Evolutionary conservation across 805 yeast species (phyloP).

Genomic region (Scheffersomyces spartinae): DNA sequence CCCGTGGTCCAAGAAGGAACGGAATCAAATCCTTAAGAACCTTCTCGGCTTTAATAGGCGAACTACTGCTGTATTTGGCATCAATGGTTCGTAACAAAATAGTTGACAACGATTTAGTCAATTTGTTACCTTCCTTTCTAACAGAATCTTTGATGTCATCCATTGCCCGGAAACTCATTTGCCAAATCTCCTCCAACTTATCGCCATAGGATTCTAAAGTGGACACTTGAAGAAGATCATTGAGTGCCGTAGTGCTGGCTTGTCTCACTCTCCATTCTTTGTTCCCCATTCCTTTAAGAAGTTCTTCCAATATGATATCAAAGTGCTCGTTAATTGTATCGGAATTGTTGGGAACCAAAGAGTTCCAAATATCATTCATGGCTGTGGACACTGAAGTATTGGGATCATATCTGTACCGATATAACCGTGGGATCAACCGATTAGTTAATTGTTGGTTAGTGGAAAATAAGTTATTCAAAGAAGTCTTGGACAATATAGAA

Average conservation of each 20-base stretch:
- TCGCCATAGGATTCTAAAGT: constrained; percentile 40
- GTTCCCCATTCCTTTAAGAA: constrained; percentile 57
- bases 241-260: constrained; percentile 65
- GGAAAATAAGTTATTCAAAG: constrained; percentile 49
- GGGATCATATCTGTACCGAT: constrained; percentile 80
- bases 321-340: constrained; percentile 42
- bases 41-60: constrained; percentile 29
- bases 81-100: constrained; percentile 49
- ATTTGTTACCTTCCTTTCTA: constrained; percentile 60
- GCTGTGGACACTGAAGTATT: constrained; percentile 59
- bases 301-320: constrained; percentile 49
- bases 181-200: constrained; percentile 63
- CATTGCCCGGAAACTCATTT: constrained; percentile 75
- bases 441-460: constrained; percentile 43
- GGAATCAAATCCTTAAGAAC: constrained; percentile 58
- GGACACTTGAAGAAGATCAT: constrained; percentile 56
- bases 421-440: constrained; percentile 69
- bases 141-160: constrained; percentile 95
- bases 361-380: constrained; percentile 83
- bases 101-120: constrained; percentile 58
- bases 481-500: constrained; percentile 67
- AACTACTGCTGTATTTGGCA: constrained; percentile 24
- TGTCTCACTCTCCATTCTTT: constrained; percentile 92
- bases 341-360: constrained; percentile 48
- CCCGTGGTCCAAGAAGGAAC: constrained; percentile 66